A percentile compares a stretch with the other conserved stretches of the same genome.
Evolutionary conservation across 2,329 filamentous ascomycete genomes (phyloP).

Genomic region (Trichocomaceae sp.): DNA sequence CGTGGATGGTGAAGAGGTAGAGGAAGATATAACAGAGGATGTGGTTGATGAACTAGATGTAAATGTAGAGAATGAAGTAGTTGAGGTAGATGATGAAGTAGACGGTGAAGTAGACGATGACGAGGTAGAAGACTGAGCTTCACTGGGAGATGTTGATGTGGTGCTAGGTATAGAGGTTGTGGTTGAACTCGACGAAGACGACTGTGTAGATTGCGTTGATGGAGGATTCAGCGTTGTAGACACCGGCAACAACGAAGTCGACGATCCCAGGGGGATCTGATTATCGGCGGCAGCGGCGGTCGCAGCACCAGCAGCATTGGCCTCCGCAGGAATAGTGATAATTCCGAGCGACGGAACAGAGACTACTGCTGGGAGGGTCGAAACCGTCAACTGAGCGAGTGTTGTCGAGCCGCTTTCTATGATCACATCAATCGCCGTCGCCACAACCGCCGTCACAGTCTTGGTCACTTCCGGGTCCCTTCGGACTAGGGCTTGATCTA

Average conservation of each 20-base stretch:
- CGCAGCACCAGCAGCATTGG: slow-evolving; percentile 2
- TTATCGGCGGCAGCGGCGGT: not conserved
- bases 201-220: not conserved
- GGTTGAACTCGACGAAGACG: not conserved
- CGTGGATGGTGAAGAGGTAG: not conserved
- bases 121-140: not conserved
- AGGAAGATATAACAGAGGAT: not conserved
- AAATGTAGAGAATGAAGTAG: not conserved
- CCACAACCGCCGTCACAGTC: slow-evolving; percentile 16
- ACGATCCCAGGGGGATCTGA: slow-evolving; percentile 12
- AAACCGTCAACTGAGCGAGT: slow-evolving; percentile 18
- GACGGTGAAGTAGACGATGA: not conserved
- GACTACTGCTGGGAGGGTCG: slow-evolving; percentile 20
- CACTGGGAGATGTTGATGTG: not conserved
- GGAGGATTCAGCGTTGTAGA: not conserved
- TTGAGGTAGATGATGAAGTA: slow-evolving; percentile 1
- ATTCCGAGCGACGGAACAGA: slow-evolving; percentile 18
- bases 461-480: slow-evolving; percentile 10
- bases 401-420: slow-evolving; percentile 18
- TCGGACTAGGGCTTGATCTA: not conserved
- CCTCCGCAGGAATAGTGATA: slow-evolving; percentile 20
- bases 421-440: slow-evolving; percentile 20
- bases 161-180: not conserved
- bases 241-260: slow-evolving; percentile 8
- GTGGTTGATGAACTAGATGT: not conserved